Evolutionary conservation across 768 basidiomycete genomes (phyloP).

Genomic region (Hericium alpestre): DNA sequence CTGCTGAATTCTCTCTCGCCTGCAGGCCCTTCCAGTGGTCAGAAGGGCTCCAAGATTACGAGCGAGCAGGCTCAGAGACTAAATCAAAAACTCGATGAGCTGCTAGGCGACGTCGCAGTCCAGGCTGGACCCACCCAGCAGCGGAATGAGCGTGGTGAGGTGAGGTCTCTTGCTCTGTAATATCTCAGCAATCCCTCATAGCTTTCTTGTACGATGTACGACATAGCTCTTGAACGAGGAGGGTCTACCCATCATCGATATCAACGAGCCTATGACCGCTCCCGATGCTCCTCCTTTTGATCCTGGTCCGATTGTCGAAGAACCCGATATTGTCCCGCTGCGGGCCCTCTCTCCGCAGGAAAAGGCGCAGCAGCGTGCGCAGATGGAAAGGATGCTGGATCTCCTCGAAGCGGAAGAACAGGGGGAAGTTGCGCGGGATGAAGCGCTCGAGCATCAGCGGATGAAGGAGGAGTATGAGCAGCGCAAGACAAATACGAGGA

Average conservation of each 20-base stretch:
- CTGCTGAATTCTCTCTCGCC: slow-evolving; percentile 27
- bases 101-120: slow-evolving; percentile 35
- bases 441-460: slow-evolving; percentile 29
- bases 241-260: slow-evolving; percentile 70
- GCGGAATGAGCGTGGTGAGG: slow-evolving; percentile 53
- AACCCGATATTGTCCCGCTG: slow-evolving; percentile 37
- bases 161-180: slow-evolving; percentile 26
- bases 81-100: slow-evolving; percentile 48
- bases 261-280: slow-evolving; percentile 42
- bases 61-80: slow-evolving; percentile 42
- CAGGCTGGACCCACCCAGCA: slow-evolving; percentile 22
- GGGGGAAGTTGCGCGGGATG: slow-evolving; percentile 30
- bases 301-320: slow-evolving; percentile 22
- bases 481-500: slow-evolving; percentile 36
- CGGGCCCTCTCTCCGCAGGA: slow-evolving; percentile 34
- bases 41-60: slow-evolving; percentile 22
- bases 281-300: slow-evolving; percentile 15
- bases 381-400: slow-evolving; percentile 57
- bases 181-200: not conserved
- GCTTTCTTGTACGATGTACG: slow-evolving; percentile 13
- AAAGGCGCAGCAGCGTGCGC: slow-evolving; percentile 39
- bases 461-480: slow-evolving; percentile 39
- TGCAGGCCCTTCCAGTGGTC: not conserved
- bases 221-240: slow-evolving; percentile 63
- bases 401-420: slow-evolving; percentile 63